A percentile compares a stretch with the other conserved stretches of the same genome.
These are phyloP conservation scores for Xenosphaeropsis pyriputrescens DNA, from an alignment of 2,329 filamentous ascomycete genomes.

Conservation along the genomic window DNA sequence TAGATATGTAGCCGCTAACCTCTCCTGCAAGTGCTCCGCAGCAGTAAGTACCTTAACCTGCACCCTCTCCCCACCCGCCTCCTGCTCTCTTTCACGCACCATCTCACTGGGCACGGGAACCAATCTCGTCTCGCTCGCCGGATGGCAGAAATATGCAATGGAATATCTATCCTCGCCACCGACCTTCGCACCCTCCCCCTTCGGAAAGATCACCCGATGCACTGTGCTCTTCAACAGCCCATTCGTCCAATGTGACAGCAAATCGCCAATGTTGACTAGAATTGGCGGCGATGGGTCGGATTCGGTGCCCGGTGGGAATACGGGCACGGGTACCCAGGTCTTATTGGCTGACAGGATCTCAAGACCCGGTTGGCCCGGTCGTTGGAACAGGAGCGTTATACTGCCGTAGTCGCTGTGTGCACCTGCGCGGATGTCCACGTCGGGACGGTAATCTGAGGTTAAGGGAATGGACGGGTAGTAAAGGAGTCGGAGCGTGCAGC, in stretches of 20 bases:
- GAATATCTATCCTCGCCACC: constrained; percentile 41
- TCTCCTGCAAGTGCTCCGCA: not conserved
- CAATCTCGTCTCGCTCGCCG: constrained; percentile 34
- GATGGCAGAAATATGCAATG: constrained; percentile 57
- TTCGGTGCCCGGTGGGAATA: constrained; percentile 46
- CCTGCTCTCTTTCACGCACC: constrained; percentile 19
- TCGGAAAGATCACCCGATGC: constrained; percentile 69
- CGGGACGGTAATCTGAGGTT: constrained; percentile 26
- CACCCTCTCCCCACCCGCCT: not conserved
- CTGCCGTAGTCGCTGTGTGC: constrained; percentile 75
- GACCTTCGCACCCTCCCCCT: constrained; percentile 27
- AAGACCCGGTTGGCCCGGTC: constrained; percentile 70
- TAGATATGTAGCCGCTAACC: constrained; percentile 1
- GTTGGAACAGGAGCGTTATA: constrained; percentile 68
- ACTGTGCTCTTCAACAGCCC: constrained; percentile 78
- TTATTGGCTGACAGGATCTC: constrained; percentile 49
- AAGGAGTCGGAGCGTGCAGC: constrained; percentile 43
- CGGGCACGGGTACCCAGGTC: constrained; percentile 49
- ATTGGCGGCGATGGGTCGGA: constrained; percentile 50
- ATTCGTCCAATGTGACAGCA: constrained; percentile 78
- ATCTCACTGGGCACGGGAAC: constrained; percentile 44
- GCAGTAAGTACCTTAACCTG: not conserved
- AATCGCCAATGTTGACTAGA: constrained; percentile 57
- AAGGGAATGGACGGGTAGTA: constrained; percentile 46
- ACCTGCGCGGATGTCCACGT: constrained; percentile 65